phyloP scores from a whole-genome alignment of 2,329 filamentous ascomycete species.

The Huntiella bhutanensis region DNA sequence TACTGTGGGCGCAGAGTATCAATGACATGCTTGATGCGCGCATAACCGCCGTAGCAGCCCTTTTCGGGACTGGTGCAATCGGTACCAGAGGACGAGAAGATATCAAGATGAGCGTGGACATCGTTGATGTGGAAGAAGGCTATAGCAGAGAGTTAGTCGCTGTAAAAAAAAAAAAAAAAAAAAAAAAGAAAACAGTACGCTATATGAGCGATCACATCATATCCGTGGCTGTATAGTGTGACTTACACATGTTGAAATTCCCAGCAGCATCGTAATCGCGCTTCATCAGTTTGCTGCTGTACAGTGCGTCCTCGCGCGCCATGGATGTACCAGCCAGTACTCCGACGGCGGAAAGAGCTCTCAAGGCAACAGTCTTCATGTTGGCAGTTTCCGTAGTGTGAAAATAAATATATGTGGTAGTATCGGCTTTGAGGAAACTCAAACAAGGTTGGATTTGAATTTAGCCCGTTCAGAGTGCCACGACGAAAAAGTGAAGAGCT shows the following conservation, averaged over 20 bases:
- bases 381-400: neutral
- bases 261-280: constrained; percentile 29
- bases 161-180: neutral
- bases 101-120: constrained; percentile 46
- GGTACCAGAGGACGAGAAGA: constrained; percentile 40
- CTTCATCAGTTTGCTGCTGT: constrained; percentile 29
- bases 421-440: too few relatives aligned
- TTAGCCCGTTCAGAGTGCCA: too few relatives aligned
- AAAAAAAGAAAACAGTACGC: neutral
- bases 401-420: too few relatives aligned
- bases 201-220: neutral
- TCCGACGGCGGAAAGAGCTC: constrained; percentile 15
- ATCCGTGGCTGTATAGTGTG: neutral
- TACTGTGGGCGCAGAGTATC: constrained; percentile 35
- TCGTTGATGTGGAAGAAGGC: constrained; percentile 53
- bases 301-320: constrained; percentile 27
- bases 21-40: constrained; percentile 42
- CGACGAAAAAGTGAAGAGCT: too few relatives aligned
- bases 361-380: constrained; percentile 8
- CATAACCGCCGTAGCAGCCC: constrained; percentile 46
- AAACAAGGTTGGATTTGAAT: too few relatives aligned
- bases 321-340: constrained; percentile 11
- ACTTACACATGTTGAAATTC: constrained; percentile 33
- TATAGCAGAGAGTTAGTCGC: constrained; percentile 12
- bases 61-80: constrained; percentile 37